These are phyloP conservation scores for Alternaria dauci DNA, from an alignment of 2,329 filamentous ascomycete genomes.

Conservation along the genomic window DNA sequence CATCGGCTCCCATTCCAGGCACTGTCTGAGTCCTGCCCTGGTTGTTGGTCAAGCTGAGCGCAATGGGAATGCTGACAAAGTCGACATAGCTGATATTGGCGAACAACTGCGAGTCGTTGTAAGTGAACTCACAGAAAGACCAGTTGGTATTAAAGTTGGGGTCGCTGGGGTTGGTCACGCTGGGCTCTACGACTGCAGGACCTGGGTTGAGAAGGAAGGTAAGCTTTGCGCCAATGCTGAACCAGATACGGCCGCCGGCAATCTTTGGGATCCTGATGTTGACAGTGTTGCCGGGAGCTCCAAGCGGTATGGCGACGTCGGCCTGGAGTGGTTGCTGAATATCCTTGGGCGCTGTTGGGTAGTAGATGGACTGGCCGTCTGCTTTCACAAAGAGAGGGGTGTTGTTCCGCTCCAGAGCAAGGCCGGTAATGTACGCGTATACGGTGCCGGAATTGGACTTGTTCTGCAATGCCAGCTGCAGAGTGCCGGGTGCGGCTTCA, in stretches of 20 bases:
- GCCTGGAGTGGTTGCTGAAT: conserved; percentile 61
- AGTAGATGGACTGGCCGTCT: conserved; percentile 72
- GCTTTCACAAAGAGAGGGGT: conserved; percentile 69
- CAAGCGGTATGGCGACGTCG: conserved; percentile 71
- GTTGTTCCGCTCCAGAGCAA: conserved; percentile 67
- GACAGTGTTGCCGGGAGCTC: conserved; percentile 66
- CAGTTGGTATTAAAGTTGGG: conserved; percentile 57
- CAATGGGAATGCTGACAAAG: conserved; percentile 65
- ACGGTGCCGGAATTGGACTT: conserved; percentile 67
- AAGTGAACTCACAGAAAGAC: conserved; percentile 59
- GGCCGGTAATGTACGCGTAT: conserved; percentile 76
- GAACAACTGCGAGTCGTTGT: conserved; percentile 58
- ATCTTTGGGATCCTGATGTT: conserved; percentile 73
- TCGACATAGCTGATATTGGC: conserved; percentile 75
- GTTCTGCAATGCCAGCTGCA: conserved; percentile 72
- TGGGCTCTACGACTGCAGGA: conserved; percentile 77
- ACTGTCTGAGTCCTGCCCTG: conserved; percentile 55
- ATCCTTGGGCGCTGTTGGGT: conserved; percentile 65
- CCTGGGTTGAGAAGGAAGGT: conserved; percentile 76
- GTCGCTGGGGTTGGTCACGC: conserved; percentile 69
- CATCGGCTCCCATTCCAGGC: conserved; percentile 66
- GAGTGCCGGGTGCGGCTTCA: conserved; percentile 49
- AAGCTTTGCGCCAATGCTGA: conserved; percentile 67
- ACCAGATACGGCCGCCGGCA: conserved; percentile 76
- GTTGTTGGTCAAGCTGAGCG: conserved; percentile 56